Base-by-base conservation (phyloP, 1,284 basidiomycete genomes). In the Fomitopsis pinicola region DNA sequence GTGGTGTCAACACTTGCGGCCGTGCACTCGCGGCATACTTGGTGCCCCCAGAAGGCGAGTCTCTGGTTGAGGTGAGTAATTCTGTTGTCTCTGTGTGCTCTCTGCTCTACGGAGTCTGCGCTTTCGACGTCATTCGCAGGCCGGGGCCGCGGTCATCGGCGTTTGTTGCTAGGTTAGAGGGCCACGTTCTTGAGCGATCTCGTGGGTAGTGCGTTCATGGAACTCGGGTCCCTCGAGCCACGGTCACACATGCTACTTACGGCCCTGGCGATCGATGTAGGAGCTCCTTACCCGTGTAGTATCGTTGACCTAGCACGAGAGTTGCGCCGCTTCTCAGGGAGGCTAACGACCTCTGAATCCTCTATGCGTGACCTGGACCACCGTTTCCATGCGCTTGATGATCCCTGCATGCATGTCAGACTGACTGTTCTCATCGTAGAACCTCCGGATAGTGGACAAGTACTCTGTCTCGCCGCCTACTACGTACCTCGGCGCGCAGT, bases 381-480 rank as follows among this genome's bases (percentile, higher is more conserved):
- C 9, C 12, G 35, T 12, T 36, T 7, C 10, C 10, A 12, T 36
- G 10, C 10, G 35, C 35, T 36, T 12, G 35, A 36, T 7, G 10
- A 36, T 36, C 35, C 35, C 7, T 12, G 35, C 22, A 22, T 22
- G 8, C 12, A 12, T 15, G 19, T 30, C 17, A 10, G 14, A 45
- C 55, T 36, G 9, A 54, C n/a, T 54, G 36, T 17, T 54, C 48
- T 55, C 6, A 26, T 40, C 14, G 40, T 69, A 92, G 90, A 80
- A 86, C 71, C 77, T 92, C 19, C 84, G 89, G 57, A 88, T 94
- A 66, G 91, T 93, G 50, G 94, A 96, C 77, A 92, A 93, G 72
- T 94, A 87, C 74, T 92, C 91, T 26, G 90, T 95, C 42, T 70
- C 77, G 15, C 94, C 94, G 5, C 83, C 94, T n/a, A 94, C 93